A percentile compares a stretch with the other conserved stretches of the same genome.
Conservation (phyloP, 225 moss, liverwort and hornwort genomes). For the Sphagnum tenellum region DNA sequence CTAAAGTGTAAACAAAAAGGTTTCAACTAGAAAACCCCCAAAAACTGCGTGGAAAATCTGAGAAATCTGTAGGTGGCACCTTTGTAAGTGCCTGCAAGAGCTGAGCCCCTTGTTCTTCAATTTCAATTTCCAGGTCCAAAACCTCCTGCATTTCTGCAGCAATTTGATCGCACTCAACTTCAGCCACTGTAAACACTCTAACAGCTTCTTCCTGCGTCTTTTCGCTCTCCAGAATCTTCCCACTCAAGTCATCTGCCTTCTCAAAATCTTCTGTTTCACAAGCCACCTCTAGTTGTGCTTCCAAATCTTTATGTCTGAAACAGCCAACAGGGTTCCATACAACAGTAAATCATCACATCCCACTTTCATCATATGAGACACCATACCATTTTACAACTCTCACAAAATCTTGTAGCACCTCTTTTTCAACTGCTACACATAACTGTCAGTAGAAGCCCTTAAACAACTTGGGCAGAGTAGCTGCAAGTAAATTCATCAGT, state of each 20-base stretch:
- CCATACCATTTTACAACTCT: too few relatives aligned
- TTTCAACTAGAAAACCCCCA: neutral
- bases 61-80: constrained; percentile 11
- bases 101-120: constrained; percentile 26
- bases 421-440: too few relatives aligned
- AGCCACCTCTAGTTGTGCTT: constrained; percentile 34
- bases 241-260: constrained; percentile 34
- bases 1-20: too few relatives aligned
- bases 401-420: too few relatives aligned
- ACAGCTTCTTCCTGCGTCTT: constrained; percentile 16
- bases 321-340: too few relatives aligned
- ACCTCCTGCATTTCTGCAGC: constrained; percentile 27
- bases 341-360: too few relatives aligned
- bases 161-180: constrained; percentile 23
- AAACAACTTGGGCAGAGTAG: too few relatives aligned
- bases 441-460: too few relatives aligned
- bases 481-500: too few relatives aligned
- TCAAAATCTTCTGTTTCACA: constrained; percentile 52
- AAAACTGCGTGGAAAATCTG: neutral
- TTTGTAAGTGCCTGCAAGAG: constrained; percentile 20
- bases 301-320: constrained; percentile 19
- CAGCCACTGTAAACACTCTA: constrained; percentile 21
- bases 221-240: constrained; percentile 25
- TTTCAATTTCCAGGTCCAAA: constrained; percentile 26
- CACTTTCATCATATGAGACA: too few relatives aligned